Conservation (phyloP, 75 land plant genomes). For the Pinus albicaulis region DNA sequence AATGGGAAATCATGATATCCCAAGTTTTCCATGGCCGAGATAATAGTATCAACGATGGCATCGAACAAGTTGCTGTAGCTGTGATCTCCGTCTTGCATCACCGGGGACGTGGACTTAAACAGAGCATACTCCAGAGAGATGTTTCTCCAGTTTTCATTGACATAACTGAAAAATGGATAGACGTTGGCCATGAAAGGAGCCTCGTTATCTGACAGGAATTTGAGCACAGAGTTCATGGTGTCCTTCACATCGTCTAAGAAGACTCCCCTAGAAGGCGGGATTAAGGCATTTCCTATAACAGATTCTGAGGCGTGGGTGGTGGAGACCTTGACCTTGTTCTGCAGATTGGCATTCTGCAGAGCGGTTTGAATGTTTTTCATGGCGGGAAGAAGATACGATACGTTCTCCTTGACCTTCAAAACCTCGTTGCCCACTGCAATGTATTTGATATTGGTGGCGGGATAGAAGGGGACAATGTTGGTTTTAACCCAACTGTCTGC, state of each 20-base stretch:
- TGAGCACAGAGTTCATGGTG: neutral
- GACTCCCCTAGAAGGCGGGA: conserved; percentile 20
- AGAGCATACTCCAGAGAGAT: conserved; percentile 23
- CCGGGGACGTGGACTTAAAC: neutral
- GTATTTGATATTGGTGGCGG: conserved; percentile 39
- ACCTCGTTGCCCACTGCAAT: conserved; percentile 70
- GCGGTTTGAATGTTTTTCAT: conserved; percentile 53
- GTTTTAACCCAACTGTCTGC: conserved; percentile 49
- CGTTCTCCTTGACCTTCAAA: neutral
- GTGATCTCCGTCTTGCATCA: conserved; percentile 6
- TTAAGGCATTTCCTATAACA: conserved; percentile 5
- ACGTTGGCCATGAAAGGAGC: conserved; percentile 25
- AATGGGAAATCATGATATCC: conserved; percentile 9
- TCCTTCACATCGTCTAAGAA: neutral
- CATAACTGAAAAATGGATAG: conserved; percentile 30
- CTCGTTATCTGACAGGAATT: conserved; percentile 11
- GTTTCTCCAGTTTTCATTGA: neutral
- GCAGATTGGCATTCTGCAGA: conserved; percentile 20
- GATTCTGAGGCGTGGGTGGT: conserved; percentile 11
- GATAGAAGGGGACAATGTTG: conserved; percentile 40
- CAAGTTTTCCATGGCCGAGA: conserved; percentile 17
- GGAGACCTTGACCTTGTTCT: conserved; percentile 15
- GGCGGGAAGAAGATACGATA: conserved; percentile 33
- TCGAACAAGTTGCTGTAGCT: conserved; percentile 22
- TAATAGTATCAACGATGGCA: conserved; percentile 29